A percentile compares a stretch with the other conserved stretches of the same genome.
Evolutionary conservation across 2,329 filamentous ascomycete genomes (phyloP).

Genomic region (Sarocladium oryzae): DNA sequence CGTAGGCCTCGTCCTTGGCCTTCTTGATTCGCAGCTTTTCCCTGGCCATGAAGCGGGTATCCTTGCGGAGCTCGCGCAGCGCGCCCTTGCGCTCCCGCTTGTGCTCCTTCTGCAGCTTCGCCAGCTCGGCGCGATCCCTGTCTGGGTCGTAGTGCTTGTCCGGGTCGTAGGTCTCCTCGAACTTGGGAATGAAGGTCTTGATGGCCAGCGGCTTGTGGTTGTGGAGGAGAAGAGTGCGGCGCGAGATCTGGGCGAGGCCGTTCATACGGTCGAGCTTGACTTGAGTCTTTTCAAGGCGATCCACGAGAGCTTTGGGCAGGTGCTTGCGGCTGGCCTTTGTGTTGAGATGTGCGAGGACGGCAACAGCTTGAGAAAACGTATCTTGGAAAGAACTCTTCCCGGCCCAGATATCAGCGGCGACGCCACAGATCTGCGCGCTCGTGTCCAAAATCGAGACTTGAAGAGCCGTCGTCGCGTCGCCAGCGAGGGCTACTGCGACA

Average conservation of each 20-base stretch:
- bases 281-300: constrained; percentile 34
- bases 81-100: constrained; percentile 95
- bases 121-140: constrained; percentile 76
- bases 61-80: constrained; percentile 88
- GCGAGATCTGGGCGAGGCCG: constrained; percentile 54
- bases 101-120: constrained; percentile 82
- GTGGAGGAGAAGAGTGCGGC: constrained; percentile 80
- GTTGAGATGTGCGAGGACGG: constrained; percentile 55
- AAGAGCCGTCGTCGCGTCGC: constrained; percentile 22
- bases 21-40: constrained; percentile 91
- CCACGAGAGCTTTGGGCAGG: constrained; percentile 37
- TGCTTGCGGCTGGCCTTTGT: constrained; percentile 44
- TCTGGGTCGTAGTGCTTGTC: constrained; percentile 97
- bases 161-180: constrained; percentile 92
- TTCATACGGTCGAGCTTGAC: constrained; percentile 48
- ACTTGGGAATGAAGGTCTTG: constrained; percentile 83
- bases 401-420: constrained; percentile 67
- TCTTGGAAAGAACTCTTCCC: constrained; percentile 70
- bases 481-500: constrained; percentile 28
- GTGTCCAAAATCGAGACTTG: constrained; percentile 57
- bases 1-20: constrained; percentile 86
- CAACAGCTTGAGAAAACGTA: constrained; percentile 61
- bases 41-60: constrained; percentile 85
- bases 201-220: constrained; percentile 84
- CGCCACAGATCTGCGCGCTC: constrained; percentile 58